These are phyloP conservation scores for Malania oleifera DNA, from an alignment of 164 flowering plant species.

Conservation along the genomic window DNA sequence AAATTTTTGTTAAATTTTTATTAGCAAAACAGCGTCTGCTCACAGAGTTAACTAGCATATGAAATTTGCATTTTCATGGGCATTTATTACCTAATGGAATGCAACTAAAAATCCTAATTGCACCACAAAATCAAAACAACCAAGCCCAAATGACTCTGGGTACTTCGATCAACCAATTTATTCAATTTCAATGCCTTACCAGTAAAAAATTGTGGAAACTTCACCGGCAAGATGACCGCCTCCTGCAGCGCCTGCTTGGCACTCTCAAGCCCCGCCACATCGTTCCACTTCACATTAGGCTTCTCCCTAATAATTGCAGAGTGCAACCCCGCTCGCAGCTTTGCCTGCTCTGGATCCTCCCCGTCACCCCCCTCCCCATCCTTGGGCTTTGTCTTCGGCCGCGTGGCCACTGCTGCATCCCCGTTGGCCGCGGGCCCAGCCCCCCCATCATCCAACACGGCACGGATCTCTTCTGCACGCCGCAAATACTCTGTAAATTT, in stretches of 20 bases:
- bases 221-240: conserved; percentile 94
- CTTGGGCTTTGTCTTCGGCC: conserved; percentile 76
- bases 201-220: conserved; percentile 93
- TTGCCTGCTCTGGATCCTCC: conserved; percentile 83
- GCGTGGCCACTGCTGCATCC: conserved; percentile 30
- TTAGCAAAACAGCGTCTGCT: too few species aligned
- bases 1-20: too few species aligned
- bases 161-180: too few species aligned
- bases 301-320: conserved; percentile 95
- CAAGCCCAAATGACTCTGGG: too few species aligned
- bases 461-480: conserved; percentile 30
- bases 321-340: conserved; percentile 74
- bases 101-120: too few species aligned
- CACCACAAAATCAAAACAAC: too few species aligned
- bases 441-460: conserved; percentile 67
- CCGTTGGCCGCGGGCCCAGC: conserved; percentile 3
- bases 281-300: conserved; percentile 95
- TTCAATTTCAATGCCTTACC: too few species aligned
- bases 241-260: conserved; percentile 97
- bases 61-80: too few species aligned
- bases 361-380: conserved; percentile 61
- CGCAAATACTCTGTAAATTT: conserved; percentile 34
- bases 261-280: conserved; percentile 94
- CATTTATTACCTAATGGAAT: too few species aligned
- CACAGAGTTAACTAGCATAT: too few species aligned